Conservation (phyloP, 2,329 filamentous ascomycete species). For the Pseudogymnoascus sp. region DNA sequence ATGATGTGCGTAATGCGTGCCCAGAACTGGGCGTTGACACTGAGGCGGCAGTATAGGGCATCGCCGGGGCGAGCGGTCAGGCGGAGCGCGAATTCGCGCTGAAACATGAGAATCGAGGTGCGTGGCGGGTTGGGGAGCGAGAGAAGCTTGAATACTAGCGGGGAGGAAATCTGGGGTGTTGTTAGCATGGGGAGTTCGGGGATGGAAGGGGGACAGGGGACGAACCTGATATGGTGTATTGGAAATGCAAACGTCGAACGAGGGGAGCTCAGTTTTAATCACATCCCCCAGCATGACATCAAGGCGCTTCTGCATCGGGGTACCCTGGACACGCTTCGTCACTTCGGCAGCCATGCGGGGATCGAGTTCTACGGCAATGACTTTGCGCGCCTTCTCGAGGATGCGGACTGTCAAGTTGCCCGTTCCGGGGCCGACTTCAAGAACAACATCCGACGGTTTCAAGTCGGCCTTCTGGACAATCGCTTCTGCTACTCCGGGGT, state of each 20-base stretch:
- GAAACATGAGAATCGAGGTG: conserved; percentile 87
- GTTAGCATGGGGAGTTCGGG: conserved; percentile 15
- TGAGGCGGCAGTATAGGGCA: conserved; percentile 80
- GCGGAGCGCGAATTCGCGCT: conserved; percentile 87
- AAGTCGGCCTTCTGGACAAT: conserved; percentile 82
- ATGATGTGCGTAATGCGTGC: conserved; percentile 65
- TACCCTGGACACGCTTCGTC: conserved; percentile 87
- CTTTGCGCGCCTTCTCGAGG: conserved; percentile 73
- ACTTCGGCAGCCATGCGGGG: conserved; percentile 94
- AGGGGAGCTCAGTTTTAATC: conserved; percentile 67
- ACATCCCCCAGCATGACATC: conserved; percentile 88
- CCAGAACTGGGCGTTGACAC: conserved; percentile 92
- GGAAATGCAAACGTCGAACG: conserved; percentile 76
- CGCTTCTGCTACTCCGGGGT: conserved; percentile 72
- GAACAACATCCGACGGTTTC: conserved; percentile 81
- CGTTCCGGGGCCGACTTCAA: conserved; percentile 87
- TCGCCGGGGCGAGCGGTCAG: conserved; percentile 83
- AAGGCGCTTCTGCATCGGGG: conserved; percentile 71
- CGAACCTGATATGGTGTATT: conserved; percentile 52
- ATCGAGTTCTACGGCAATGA: conserved; percentile 83
- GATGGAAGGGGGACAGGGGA: conserved; percentile 22
- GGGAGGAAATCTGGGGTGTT: conserved; percentile 64
- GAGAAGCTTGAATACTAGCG: conserved; percentile 79
- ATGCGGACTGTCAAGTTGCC: conserved; percentile 87
- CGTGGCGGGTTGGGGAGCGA: conserved; percentile 73